Base-by-base conservation (phyloP, 306 rosid genomes). In the Acmispon strigosus region DNA sequence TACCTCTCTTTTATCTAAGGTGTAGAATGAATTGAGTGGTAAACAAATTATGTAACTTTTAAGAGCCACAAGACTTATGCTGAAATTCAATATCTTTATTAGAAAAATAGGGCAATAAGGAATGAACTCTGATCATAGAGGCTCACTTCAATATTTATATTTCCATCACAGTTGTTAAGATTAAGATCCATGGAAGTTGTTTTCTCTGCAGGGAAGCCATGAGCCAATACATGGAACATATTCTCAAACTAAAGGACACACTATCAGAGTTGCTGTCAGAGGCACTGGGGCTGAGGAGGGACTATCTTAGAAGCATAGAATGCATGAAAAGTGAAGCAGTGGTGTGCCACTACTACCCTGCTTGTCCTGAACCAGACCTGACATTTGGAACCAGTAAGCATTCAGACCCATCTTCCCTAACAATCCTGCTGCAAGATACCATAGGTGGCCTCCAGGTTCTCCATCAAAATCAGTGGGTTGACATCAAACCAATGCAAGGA, bases 361-460 rank as follows among this genome's bases (percentile, higher is more conserved):
- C 57, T 19, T 92, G 98, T 76, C 98, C 96, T 1, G 85, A 92
- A 62, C 96, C 96, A 32, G 75, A 92, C 27, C 56, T 86, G 18
- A 92, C 96, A 19, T 43, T 80, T 9, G 96, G 98, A 7, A 17
- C 96, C 44, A 86, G 83, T 72, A 86, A 81, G 78, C 96, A 92
- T 47, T 90, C 98, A 56, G 96, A 90, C 61, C 96, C 96, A 10
- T 85, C 92, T 4, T 73, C 82, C 34, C 66, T 92, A 4, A 88
- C 96, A 19, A 15, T 92, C 45, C 88, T 92, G 59, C 79, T 88
- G 1, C 98, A 88, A 80, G 96, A 92, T 84, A 69, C 50, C 66
- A 55, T 73, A 5, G 91, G 96, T 16, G 96, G 98, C 77, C 92
- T 92, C 55, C 96, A 92, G 57, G 91, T 90, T 74, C 79, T 86